phyloP scores from a whole-genome alignment of 345 rosid genomes.

The Laguncularia racemosa region DNA sequence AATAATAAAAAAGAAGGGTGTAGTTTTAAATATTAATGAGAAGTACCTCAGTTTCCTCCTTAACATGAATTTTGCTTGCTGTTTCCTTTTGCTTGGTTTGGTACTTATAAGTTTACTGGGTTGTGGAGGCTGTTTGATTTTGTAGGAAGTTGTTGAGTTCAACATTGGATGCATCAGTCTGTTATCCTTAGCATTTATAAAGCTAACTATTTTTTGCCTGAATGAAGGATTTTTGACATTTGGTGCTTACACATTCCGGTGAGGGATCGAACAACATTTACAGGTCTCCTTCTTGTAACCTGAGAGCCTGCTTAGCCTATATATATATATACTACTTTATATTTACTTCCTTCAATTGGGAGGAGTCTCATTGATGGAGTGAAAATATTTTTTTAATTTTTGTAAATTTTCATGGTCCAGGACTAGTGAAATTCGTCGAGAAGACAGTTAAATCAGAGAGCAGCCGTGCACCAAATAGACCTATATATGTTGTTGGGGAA shows the following conservation, averaged over 20 bases:
- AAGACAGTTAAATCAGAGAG: slow-evolving; percentile 34
- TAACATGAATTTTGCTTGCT: not conserved
- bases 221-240: slow-evolving; percentile 55
- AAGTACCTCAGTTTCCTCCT: too few species aligned
- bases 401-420: slow-evolving; percentile 26
- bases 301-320: not conserved
- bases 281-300: slow-evolving; percentile 23
- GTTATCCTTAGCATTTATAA: not conserved
- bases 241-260: slow-evolving; percentile 83
- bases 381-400: too few species aligned
- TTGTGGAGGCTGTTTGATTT: too few species aligned
- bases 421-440: slow-evolving; percentile 54
- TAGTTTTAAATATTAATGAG: too few species aligned
- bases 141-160: not conserved
- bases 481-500: slow-evolving; percentile 79
- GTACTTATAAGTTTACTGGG: too few species aligned
- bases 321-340: too few species aligned
- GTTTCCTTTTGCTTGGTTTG: not conserved
- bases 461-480: slow-evolving; percentile 32
- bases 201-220: not conserved
- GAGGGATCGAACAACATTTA: slow-evolving; percentile 57
- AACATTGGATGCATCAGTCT: not conserved
- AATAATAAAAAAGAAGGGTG: too few species aligned
- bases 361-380: too few species aligned
- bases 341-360: too few species aligned